phyloP scores from a whole-genome alignment of 257 asterid species.

The Echium plantagineum region DNA sequence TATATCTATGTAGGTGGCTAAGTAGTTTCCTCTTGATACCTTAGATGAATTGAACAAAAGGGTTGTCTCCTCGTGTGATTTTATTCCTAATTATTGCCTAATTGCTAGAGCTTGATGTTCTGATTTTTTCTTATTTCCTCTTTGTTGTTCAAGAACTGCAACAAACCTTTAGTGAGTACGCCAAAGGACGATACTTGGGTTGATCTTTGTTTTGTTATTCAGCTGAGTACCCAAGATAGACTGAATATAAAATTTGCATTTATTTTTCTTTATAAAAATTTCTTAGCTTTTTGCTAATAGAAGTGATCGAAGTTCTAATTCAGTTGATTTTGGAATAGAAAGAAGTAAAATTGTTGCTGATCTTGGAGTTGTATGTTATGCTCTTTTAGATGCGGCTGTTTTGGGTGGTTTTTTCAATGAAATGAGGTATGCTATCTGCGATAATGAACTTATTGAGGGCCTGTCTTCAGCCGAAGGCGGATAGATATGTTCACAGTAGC shows the following conservation, averaged over 20 bases:
- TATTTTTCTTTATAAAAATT: no score
- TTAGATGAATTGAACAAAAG: no score
- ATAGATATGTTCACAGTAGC: conserved; percentile 32
- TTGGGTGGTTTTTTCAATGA: conserved; percentile 58
- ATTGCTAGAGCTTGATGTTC: conserved; percentile 7
- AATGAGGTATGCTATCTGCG: conserved; percentile 66
- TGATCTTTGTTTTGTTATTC: background rate
- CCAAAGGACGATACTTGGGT: background rate
- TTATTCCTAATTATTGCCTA: background rate
- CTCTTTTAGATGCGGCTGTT: conserved; percentile 26
- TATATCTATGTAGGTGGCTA: conserved; percentile 1
- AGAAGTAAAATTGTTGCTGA: background rate
- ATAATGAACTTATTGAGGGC: conserved; percentile 52
- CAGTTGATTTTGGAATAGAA: background rate
- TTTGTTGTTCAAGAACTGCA: background rate
- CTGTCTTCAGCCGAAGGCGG: conserved; percentile 52
- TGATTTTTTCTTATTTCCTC: conserved; percentile 8
- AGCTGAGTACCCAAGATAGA: background rate
- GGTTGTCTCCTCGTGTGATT: background rate
- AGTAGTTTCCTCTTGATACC: background rate
- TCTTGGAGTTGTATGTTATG: background rate
- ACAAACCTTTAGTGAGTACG: no score
- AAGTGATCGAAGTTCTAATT: background rate
- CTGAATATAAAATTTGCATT: no score
- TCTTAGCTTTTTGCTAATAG: no score